These are phyloP conservation scores for Psilocybe sp. DNA, from an alignment of 768 basidiomycete genomes.

Conservation along the genomic window DNA sequence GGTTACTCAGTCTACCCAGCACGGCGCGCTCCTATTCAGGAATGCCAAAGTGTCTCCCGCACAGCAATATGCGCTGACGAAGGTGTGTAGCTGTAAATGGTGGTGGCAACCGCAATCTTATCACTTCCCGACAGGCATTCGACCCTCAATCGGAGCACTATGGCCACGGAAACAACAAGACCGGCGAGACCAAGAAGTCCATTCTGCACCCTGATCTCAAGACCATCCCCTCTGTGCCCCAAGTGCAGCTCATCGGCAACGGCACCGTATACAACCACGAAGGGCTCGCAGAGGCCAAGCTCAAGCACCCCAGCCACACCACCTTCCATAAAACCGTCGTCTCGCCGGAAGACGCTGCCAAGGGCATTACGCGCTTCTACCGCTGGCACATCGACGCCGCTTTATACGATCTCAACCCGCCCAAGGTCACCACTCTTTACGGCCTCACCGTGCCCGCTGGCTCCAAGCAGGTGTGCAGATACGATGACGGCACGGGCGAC, in stretches of 20 bases:
- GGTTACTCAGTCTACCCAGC: slow-evolving; percentile 34
- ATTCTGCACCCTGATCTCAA: slow-evolving; percentile 89
- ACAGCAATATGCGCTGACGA: slow-evolving; percentile 82
- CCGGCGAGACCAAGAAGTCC: slow-evolving; percentile 66
- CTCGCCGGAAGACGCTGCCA: slow-evolving; percentile 68
- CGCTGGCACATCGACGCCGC: slow-evolving; percentile 94
- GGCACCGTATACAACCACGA: slow-evolving; percentile 79
- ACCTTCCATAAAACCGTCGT: slow-evolving; percentile 85
- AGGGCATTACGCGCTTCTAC: slow-evolving; percentile 85
- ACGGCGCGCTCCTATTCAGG: slow-evolving; percentile 74
- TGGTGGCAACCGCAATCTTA: slow-evolving; percentile 6
- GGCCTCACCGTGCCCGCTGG: slow-evolving; percentile 73
- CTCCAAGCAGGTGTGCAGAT: slow-evolving; percentile 57
- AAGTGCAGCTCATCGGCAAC: slow-evolving; percentile 92
- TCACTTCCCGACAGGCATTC: slow-evolving; percentile 55
- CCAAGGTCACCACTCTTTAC: slow-evolving; percentile 84
- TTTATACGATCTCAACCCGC: slow-evolving; percentile 72
- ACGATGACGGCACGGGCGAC: slow-evolving; percentile 88
- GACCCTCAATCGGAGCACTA: slow-evolving; percentile 62
- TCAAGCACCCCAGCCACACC: slow-evolving; percentile 84
- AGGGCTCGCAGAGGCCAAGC: slow-evolving; percentile 70
- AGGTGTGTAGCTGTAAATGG: slow-evolving; percentile 41
- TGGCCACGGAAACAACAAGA: slow-evolving; percentile 90
- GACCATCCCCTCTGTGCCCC: slow-evolving; percentile 83
- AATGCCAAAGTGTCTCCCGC: slow-evolving; percentile 68